Evolutionary conservation across 225 moss, liverwort and hornwort species (phyloP).

Genomic region (Polytrichum commune): DNA sequence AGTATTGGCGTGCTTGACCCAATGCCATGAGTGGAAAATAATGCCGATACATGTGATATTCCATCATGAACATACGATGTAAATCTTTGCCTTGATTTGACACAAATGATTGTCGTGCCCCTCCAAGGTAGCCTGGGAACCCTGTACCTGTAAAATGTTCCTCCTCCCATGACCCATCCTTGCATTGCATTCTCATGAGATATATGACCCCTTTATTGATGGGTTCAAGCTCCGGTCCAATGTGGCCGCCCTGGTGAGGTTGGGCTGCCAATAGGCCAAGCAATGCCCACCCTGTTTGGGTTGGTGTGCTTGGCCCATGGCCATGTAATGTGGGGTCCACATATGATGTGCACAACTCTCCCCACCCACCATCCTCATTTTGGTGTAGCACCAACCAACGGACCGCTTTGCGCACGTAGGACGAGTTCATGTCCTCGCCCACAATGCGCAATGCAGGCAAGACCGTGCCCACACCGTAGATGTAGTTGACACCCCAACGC

Average conservation of each 20-base stretch:
- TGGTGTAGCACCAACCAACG: neutral
- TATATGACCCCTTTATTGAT: neutral
- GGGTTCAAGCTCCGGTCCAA: neutral
- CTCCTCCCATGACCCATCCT: neutral
- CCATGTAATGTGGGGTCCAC: neutral
- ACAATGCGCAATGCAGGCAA: neutral
- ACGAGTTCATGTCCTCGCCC: neutral
- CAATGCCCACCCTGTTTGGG: slow-evolving; percentile 2
- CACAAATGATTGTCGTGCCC: neutral
- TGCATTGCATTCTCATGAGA: neutral
- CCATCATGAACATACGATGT: neutral
- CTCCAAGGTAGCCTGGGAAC: neutral
- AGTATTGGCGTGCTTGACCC: neutral
- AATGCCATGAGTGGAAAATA: slow-evolving; percentile 1
- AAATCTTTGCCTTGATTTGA: neutral
- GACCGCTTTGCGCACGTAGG: neutral
- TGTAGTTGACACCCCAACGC: neutral
- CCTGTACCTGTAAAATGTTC: neutral
- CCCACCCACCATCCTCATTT: slow-evolving; percentile 3
- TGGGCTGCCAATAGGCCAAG: neutral
- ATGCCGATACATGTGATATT: neutral
- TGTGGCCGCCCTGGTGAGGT: neutral
- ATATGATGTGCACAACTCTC: slow-evolving; percentile 1
- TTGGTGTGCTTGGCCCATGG: neutral
- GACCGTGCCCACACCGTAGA: neutral